Percentiles rank a stretch among this genome's conserved stretches.
Conservation (phyloP, 176 grass and related monocot genomes). For the Raddia guianensis region DNA sequence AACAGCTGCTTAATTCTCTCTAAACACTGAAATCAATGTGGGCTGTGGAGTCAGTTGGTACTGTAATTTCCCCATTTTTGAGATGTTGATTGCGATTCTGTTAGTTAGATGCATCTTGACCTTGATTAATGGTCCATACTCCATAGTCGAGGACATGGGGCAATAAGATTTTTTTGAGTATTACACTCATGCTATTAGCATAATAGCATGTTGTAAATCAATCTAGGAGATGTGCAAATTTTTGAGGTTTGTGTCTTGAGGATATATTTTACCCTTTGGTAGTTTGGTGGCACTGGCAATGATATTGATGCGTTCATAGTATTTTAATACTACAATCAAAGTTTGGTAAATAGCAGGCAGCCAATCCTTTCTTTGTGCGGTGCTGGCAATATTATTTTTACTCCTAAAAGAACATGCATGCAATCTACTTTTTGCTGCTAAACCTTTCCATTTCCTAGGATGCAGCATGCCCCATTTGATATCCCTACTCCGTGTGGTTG, state of each 20-base stretch:
- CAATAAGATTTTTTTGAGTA: background rate
- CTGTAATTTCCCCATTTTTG: background rate
- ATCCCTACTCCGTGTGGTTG: background rate
- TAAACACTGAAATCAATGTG: too few relatives aligned
- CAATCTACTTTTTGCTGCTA: background rate
- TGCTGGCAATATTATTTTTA: conserved; percentile 22
- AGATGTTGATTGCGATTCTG: background rate
- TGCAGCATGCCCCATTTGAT: background rate
- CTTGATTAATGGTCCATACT: conserved; percentile 2
- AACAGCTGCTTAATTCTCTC: background rate
- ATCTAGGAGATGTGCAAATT: background rate
- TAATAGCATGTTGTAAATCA: background rate
- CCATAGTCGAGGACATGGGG: background rate
- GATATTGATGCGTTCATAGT: background rate
- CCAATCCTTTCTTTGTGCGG: conserved; percentile 20
- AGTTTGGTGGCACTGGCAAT: background rate
- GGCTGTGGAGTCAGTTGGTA: too few relatives aligned
- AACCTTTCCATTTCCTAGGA: background rate
- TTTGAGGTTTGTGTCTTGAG: background rate
- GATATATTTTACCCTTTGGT: background rate
- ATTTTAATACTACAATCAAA: background rate
- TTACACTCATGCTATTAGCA: background rate
- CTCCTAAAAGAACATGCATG: conserved; percentile 2
- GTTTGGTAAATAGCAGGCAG: background rate
- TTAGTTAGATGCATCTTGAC: conserved; percentile 24